Conservation (phyloP, 495 filamentous ascomycete genomes). For the Penicillium taxi region DNA sequence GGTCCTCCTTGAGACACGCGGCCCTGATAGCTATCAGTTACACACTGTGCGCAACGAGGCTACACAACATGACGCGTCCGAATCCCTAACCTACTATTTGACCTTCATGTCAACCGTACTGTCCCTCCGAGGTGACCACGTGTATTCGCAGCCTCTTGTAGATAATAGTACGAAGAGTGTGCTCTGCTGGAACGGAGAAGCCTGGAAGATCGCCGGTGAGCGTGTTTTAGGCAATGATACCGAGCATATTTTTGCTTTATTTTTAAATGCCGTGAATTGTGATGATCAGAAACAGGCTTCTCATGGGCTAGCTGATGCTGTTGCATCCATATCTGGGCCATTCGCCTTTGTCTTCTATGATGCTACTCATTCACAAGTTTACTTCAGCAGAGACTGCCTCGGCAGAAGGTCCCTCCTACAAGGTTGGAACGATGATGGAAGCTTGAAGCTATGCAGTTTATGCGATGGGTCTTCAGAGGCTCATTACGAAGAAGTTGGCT, state of each 20-base stretch:
- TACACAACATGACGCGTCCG: conserved; percentile 13
- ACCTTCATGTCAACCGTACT: conserved; percentile 79
- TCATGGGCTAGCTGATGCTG: conserved; percentile 39
- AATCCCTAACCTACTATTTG: conserved; percentile 34
- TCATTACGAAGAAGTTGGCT: conserved; percentile 72
- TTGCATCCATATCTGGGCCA: conserved; percentile 67
- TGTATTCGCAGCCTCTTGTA: conserved; percentile 67
- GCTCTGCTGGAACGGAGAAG: conserved; percentile 98
- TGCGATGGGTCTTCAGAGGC: conserved; percentile 45
- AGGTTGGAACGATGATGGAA: conserved; percentile 34
- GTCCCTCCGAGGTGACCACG: conserved; percentile 64
- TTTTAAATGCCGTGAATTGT: conserved; percentile 41
- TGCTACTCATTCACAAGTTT: conserved; percentile 48
- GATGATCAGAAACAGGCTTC: conserved; percentile 12
- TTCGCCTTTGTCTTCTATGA: conserved; percentile 92
- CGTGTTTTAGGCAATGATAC: conserved; percentile 67
- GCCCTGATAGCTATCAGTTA: conserved; percentile 47
- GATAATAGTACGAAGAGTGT: conserved; percentile 54
- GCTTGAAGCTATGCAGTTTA: conserved; percentile 67
- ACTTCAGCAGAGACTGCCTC: conserved; percentile 77
- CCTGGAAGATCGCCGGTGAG: conserved; percentile 63
- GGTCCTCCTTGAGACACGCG: conserved; percentile 41
- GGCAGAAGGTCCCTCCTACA: conserved; percentile 75
- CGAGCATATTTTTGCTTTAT: conserved; percentile 55
- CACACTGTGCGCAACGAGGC: conserved; percentile 21